Percentiles rank a stretch among this genome's conserved stretches.
Evolutionary conservation across 148 eudicot species (phyloP).

Genomic region (Persicaria tinctoria): DNA sequence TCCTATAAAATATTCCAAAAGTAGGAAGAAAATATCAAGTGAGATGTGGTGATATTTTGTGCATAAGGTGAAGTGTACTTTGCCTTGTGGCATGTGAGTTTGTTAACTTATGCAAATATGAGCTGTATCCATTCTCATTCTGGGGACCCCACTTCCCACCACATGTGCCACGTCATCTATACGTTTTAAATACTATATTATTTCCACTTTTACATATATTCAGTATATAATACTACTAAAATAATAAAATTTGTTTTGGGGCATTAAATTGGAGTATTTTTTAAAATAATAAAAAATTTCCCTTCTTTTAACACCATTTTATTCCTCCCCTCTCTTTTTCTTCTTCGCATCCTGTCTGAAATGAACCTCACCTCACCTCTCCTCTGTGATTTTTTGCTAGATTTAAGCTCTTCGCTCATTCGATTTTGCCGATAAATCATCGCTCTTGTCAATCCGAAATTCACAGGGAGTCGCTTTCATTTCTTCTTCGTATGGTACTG

Average conservation of each 20-base stretch:
- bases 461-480: neutral
- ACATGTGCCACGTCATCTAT: neutral
- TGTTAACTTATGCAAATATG: slow-evolving; percentile 15
- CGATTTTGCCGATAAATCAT: neutral
- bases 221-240: neutral
- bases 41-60: neutral
- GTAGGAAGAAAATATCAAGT: neutral
- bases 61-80: neutral
- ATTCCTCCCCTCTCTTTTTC: neutral
- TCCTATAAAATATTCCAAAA: neutral
- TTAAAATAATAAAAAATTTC: neutral
- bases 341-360: slow-evolving; percentile 1
- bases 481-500: neutral
- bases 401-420: slow-evolving; percentile 5
- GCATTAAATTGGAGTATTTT: neutral
- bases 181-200: too few species aligned
- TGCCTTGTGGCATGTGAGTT: slow-evolving; percentile 12
- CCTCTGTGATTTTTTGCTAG: neutral
- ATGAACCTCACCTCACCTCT: slow-evolving; percentile 2
- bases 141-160: slow-evolving; percentile 7
- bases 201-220: too few species aligned
- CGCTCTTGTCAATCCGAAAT: slow-evolving; percentile 5
- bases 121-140: slow-evolving; percentile 8
- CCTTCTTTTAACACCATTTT: slow-evolving; percentile 12
- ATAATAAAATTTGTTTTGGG: neutral